Percentiles rank a stretch among this genome's conserved stretches.
phyloP scores from a whole-genome alignment of 805 yeast species.

The Kodamaea kaohsiungensis region DNA sequence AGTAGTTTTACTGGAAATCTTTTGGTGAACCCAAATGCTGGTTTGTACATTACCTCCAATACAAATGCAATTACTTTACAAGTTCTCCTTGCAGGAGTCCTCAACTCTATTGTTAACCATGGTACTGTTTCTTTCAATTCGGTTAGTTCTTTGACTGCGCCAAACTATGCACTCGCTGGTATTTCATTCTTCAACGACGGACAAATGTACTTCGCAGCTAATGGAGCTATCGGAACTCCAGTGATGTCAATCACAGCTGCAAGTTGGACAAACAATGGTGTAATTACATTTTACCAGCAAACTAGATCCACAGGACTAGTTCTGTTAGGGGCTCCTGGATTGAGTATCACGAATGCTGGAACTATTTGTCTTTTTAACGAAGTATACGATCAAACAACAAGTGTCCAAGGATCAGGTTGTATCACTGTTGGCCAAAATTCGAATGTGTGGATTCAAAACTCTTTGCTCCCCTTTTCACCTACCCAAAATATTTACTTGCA shows the following conservation, averaged over 20 bases:
- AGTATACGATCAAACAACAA: slow-evolving; percentile 22
- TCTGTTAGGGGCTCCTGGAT: slow-evolving; percentile 15
- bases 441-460: slow-evolving; percentile 11
- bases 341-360: slow-evolving; percentile 15
- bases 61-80: slow-evolving; percentile 9
- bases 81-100: slow-evolving; percentile 12
- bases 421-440: slow-evolving; percentile 18
- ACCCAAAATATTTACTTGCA: slow-evolving; percentile 15
- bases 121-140: slow-evolving; percentile 21
- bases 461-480: slow-evolving; percentile 7
- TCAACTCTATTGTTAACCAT: slow-evolving; percentile 18
- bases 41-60: slow-evolving; percentile 16
- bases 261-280: slow-evolving; percentile 20
- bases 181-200: slow-evolving; percentile 13
- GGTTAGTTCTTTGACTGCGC: slow-evolving; percentile 12
- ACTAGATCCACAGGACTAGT: slow-evolving; percentile 22
- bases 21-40: slow-evolving; percentile 14
- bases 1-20: slow-evolving; percentile 16
- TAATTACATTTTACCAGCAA: slow-evolving; percentile 22
- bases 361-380: slow-evolving; percentile 26
- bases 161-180: slow-evolving; percentile 10
- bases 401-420: slow-evolving; percentile 31
- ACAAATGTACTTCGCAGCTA: slow-evolving; percentile 13
- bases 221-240: slow-evolving; percentile 13
- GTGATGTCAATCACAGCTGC: slow-evolving; percentile 13